These are phyloP conservation scores for Fraxinus excelsior DNA, from an alignment of 257 asterid species.

Conservation along the genomic window DNA sequence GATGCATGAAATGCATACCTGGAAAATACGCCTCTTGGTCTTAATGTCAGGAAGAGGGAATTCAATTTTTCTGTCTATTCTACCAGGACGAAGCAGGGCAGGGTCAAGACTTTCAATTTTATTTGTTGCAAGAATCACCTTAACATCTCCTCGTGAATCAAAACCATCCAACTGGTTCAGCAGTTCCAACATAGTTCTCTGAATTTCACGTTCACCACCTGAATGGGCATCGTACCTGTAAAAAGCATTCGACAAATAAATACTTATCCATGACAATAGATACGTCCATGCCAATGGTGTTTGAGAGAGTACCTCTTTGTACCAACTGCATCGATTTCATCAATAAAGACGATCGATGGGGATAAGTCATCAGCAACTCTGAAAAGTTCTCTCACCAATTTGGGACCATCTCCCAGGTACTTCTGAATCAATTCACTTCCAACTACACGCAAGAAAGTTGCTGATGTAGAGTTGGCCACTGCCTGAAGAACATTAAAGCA, in stretches of 20 bases:
- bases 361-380: constrained; percentile 59
- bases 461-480: constrained; percentile 56
- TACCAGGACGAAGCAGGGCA: constrained; percentile 60
- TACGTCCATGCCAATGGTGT: not conserved
- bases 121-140: constrained; percentile 42
- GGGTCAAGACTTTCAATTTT: constrained; percentile 50
- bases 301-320: constrained; percentile 44
- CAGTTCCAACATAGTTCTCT: constrained; percentile 49
- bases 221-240: constrained; percentile 67
- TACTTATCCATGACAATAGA: not conserved
- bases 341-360: constrained; percentile 54
- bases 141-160: constrained; percentile 43
- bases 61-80: constrained; percentile 60
- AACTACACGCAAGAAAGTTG: constrained; percentile 52
- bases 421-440: constrained; percentile 54
- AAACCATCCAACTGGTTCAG: constrained; percentile 46
- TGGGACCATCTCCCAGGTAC: constrained; percentile 60
- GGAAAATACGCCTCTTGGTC: constrained; percentile 59
- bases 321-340: constrained; percentile 56
- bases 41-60: constrained; percentile 65
- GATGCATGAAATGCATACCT: constrained; percentile 26
- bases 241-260: not conserved
- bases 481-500: constrained; percentile 35
- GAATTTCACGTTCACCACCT: constrained; percentile 72
- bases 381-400: constrained; percentile 57